phyloP scores from a whole-genome alignment of 352 stramenopile species.

The Phytophthora niederhauseri region DNA sequence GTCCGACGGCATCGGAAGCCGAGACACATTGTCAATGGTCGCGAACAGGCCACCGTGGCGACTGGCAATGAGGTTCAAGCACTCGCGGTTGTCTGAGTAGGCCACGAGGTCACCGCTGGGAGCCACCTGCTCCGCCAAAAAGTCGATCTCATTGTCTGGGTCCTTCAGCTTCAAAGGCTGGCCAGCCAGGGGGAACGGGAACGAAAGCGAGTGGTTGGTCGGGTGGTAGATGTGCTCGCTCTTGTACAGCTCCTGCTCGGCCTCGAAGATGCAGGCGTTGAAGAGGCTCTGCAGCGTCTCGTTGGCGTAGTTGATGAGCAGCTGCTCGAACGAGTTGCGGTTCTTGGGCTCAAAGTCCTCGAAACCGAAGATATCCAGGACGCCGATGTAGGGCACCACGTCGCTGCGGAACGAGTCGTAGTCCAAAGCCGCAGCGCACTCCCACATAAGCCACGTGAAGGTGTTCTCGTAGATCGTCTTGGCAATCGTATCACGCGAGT shows the following conservation, averaged over 20 bases:
- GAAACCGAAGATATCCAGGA: constrained; percentile 95
- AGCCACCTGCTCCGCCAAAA: constrained; percentile 44
- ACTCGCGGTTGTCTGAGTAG: constrained; percentile 89
- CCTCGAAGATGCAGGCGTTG: constrained; percentile 89
- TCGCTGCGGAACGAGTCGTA: constrained; percentile 84
- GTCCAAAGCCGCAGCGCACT: constrained; percentile 78
- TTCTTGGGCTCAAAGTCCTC: constrained; percentile 91
- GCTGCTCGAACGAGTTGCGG: constrained; percentile 92
- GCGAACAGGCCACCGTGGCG: constrained; percentile 82
- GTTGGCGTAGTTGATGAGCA: constrained; percentile 95
- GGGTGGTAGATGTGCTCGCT: constrained; percentile 84
- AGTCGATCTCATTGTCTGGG: constrained; percentile 39
- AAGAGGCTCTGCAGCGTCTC: constrained; percentile 92
- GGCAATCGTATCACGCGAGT: constrained; percentile 88
- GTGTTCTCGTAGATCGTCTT: constrained; percentile 91
- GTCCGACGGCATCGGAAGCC: constrained; percentile 87
- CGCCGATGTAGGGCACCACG: constrained; percentile 88
- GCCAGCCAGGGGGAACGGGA: constrained; percentile 68
- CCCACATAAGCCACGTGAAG: constrained; percentile 90
- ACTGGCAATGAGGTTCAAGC: constrained; percentile 85
- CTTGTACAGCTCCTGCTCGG: constrained; percentile 85
- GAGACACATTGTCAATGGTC: constrained; percentile 86
- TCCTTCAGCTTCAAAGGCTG: constrained; percentile 40
- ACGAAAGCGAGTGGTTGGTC: constrained; percentile 83
- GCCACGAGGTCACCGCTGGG: constrained; percentile 58